Evolutionary conservation across 306 rosid genomes (phyloP).

Genomic region (Prunus campanulata): DNA sequence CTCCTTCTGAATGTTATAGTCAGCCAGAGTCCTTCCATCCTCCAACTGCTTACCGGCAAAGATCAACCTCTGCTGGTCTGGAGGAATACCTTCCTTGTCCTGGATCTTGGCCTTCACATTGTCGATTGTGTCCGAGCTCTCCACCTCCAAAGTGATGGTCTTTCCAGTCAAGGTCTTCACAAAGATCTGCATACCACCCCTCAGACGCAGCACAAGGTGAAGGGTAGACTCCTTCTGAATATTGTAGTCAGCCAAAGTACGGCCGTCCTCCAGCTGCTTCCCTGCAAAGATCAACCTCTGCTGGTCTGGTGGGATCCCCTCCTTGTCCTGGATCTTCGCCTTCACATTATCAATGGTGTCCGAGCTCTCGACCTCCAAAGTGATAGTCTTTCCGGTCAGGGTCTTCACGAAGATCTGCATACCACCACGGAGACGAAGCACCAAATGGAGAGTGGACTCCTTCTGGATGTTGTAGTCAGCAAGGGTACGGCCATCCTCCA

Average conservation of each 20-base stretch:
- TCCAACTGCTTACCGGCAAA: conserved; percentile 64
- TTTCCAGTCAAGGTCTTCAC: conserved; percentile 56
- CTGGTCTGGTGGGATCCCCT: conserved; percentile 69
- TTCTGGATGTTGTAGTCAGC: conserved; percentile 75
- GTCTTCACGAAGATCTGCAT: conserved; percentile 75
- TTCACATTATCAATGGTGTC: conserved; percentile 69
- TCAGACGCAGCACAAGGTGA: conserved; percentile 57
- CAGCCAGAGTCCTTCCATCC: conserved; percentile 62
- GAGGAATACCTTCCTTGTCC: conserved; percentile 72
- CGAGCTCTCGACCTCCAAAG: conserved; percentile 56
- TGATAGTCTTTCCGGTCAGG: conserved; percentile 53
- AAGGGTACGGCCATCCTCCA: conserved; percentile 58
- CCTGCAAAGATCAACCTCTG: conserved; percentile 74
- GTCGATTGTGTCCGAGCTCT: conserved; percentile 66
- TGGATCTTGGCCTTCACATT: conserved; percentile 69
- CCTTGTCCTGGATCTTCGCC: conserved; percentile 74
- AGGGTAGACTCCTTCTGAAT: conserved; percentile 77
- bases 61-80: conserved; percentile 72
- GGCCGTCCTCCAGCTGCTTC: conserved; percentile 55
- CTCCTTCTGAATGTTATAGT: conserved; percentile 71
- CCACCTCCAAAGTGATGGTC: conserved; percentile 60
- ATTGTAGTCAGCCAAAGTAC: conserved; percentile 64
- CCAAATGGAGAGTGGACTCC: conserved; percentile 69
- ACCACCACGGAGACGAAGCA: conserved; percentile 66
- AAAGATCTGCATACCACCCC: conserved; percentile 76